Conservation (phyloP, 2,329 filamentous ascomycete species). For the Arachnomyces sp. region DNA sequence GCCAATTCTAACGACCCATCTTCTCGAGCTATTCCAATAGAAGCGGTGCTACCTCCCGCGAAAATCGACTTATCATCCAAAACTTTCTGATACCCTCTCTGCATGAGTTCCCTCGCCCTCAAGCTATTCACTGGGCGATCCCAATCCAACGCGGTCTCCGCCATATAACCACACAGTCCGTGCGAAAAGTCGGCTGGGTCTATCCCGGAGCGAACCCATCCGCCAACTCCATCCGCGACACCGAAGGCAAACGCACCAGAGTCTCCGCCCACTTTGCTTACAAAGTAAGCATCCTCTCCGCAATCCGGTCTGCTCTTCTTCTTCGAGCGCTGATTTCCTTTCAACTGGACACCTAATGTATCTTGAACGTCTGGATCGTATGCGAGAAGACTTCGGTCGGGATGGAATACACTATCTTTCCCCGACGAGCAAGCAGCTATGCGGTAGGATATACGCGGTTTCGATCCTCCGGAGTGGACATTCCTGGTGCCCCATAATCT, state of each 20-base stretch:
- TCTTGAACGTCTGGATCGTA: slow-evolving; percentile 50
- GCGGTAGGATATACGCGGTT: slow-evolving; percentile 52
- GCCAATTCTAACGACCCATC: slow-evolving; percentile 76
- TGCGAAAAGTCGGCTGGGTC: slow-evolving; percentile 95
- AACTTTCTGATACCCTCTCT: slow-evolving; percentile 75
- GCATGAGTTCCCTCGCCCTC: slow-evolving; percentile 63
- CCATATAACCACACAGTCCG: slow-evolving; percentile 89
- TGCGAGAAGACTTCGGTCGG: slow-evolving; percentile 60
- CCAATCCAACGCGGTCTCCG: slow-evolving; percentile 59
- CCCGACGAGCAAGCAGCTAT: slow-evolving; percentile 67
- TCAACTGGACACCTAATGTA: slow-evolving; percentile 28
- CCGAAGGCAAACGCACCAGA: slow-evolving; percentile 61
- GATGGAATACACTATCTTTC: slow-evolving; percentile 61
- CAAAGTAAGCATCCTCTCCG: slow-evolving; percentile 95
- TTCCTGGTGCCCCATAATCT: slow-evolving; percentile 4
- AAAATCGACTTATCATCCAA: slow-evolving; percentile 62
- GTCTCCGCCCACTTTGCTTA: slow-evolving; percentile 63
- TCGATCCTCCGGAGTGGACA: slow-evolving; percentile 12
- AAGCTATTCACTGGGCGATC: slow-evolving; percentile 28
- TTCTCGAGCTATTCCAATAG: slow-evolving; percentile 66
- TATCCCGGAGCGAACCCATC: slow-evolving; percentile 86
- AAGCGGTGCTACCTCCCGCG: slow-evolving; percentile 87
- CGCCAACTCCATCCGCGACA: slow-evolving; percentile 88
- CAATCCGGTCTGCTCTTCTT: slow-evolving; percentile 62
- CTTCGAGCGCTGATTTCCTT: slow-evolving; percentile 44